phyloP scores from a whole-genome alignment of 2,329 filamentous ascomycete genomes.

The Seiridium unicorne region DNA sequence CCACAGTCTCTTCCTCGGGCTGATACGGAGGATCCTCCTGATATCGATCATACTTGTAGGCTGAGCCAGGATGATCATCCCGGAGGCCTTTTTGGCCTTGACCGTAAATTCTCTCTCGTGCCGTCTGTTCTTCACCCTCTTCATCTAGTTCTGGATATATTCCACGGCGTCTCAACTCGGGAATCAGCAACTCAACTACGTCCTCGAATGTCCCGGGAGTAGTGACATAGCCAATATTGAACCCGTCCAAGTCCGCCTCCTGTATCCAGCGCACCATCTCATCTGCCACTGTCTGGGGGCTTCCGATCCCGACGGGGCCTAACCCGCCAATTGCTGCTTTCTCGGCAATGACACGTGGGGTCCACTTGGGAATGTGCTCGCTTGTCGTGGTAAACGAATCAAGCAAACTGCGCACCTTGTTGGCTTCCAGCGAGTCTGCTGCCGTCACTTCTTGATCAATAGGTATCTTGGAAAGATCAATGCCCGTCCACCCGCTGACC shows the following conservation, averaged over 20 bases:
- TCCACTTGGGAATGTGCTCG: constrained; percentile 41
- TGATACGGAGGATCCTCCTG: constrained; percentile 44
- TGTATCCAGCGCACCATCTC: constrained; percentile 24
- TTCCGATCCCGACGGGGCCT: constrained; percentile 21
- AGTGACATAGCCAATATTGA: constrained; percentile 25
- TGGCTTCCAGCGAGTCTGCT: constrained; percentile 51
- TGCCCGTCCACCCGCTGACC: constrained; percentile 58
- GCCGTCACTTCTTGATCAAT: constrained; percentile 56
- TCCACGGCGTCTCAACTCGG: constrained; percentile 22
- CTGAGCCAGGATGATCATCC: constrained; percentile 56
- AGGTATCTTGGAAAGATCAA: constrained; percentile 56
- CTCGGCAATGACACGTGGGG: constrained; percentile 40
- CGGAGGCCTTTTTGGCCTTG: constrained; percentile 55
- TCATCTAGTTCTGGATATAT: constrained; percentile 27
- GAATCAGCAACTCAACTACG: constrained; percentile 24
- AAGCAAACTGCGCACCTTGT: constrained; percentile 48
- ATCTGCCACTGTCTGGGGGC: constrained; percentile 23
- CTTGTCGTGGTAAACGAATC: constrained; percentile 47
- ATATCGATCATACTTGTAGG: constrained; percentile 63
- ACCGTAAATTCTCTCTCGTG: constrained; percentile 62
- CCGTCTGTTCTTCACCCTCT: constrained; percentile 40
- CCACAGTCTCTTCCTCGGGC: not conserved
- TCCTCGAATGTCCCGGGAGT: constrained; percentile 26
- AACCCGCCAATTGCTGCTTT: constrained; percentile 36
- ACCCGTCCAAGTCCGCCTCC: constrained; percentile 25